Evolutionary conservation across 805 yeast species (phyloP).

Genomic region (Myxozyma monticola): DNA sequence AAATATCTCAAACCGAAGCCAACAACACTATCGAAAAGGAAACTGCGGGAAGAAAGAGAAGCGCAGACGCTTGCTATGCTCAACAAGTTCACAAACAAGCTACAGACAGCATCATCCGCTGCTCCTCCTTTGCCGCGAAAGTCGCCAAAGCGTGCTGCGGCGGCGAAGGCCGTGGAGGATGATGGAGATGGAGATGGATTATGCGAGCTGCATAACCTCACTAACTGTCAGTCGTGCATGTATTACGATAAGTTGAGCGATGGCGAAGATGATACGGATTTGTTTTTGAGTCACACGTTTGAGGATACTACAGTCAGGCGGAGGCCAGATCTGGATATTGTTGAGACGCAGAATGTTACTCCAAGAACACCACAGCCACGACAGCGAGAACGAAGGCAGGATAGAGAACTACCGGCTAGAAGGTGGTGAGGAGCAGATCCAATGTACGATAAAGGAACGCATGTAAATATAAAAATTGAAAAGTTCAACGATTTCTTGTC

Average conservation of each 20-base stretch:
- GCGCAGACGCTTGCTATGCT: conserved; percentile 36
- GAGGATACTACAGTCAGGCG: conserved; percentile 6
- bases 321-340: not conserved
- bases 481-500: too few relatives aligned
- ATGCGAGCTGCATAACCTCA: conserved; percentile 30
- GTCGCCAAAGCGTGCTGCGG: conserved; percentile 1
- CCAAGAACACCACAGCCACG: not conserved
- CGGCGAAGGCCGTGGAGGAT: not conserved
- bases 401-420: too few relatives aligned
- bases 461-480: too few relatives aligned
- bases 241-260: conserved; percentile 30
- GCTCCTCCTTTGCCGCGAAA: conserved; percentile 9
- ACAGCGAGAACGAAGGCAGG: not conserved
- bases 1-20: conserved; percentile 11
- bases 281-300: conserved; percentile 20
- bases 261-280: conserved; percentile 24
- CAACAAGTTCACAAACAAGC: conserved; percentile 35
- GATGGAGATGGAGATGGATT: conserved; percentile 11
- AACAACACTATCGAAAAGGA: not conserved
- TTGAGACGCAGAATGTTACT: not conserved
- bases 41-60: conserved; percentile 34
- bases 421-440: not conserved
- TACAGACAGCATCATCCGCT: conserved; percentile 19
- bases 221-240: conserved; percentile 32
- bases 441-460: not conserved